Evolutionary conservation across 2,329 filamentous ascomycete species (phyloP).

Genomic region (Hypomyces perniciosus): DNA sequence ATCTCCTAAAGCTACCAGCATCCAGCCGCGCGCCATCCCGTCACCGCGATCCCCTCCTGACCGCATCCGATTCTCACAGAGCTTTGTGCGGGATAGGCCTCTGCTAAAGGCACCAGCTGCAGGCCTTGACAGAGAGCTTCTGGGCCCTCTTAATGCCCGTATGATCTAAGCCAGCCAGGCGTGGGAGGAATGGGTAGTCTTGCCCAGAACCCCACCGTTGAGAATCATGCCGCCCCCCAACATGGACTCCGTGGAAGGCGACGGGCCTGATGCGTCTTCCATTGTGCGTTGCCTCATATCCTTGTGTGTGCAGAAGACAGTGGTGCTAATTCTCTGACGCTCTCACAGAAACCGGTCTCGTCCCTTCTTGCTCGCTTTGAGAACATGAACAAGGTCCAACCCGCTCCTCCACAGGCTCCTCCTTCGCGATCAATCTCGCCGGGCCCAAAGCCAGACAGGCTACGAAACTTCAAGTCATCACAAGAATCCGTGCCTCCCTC

Average conservation of each 20-base stretch:
- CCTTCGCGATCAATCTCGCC: constrained; percentile 32
- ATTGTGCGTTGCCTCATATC: constrained; percentile 47
- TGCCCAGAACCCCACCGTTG: constrained; percentile 25
- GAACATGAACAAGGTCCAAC: constrained; percentile 46
- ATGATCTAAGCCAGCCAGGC: constrained; percentile 23
- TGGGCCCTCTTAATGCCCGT: constrained; percentile 16
- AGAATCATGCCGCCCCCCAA: constrained; percentile 21
- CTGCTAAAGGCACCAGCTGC: neutral
- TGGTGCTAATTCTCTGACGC: constrained; percentile 1
- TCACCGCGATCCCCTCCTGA: constrained; percentile 9
- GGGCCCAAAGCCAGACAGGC: constrained; percentile 37
- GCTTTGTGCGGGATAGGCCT: neutral
- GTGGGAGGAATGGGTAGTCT: constrained; percentile 32
- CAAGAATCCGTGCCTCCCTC: constrained; percentile 24
- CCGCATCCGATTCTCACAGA: constrained; percentile 3
- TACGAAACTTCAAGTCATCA: constrained; percentile 35
- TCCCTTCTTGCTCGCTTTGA: constrained; percentile 77
- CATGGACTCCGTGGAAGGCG: constrained; percentile 28
- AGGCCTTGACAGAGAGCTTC: neutral
- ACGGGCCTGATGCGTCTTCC: constrained; percentile 70
- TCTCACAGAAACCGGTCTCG: constrained; percentile 66
- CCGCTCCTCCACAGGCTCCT: constrained; percentile 16
- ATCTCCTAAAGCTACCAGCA: neutral
- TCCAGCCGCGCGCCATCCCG: neutral
- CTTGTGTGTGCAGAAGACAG: neutral